Percentiles rank a stretch among this genome's conserved stretches.
Evolutionary conservation across 768 basidiomycete genomes (phyloP).

Genomic region (Sutorius australiensis): DNA sequence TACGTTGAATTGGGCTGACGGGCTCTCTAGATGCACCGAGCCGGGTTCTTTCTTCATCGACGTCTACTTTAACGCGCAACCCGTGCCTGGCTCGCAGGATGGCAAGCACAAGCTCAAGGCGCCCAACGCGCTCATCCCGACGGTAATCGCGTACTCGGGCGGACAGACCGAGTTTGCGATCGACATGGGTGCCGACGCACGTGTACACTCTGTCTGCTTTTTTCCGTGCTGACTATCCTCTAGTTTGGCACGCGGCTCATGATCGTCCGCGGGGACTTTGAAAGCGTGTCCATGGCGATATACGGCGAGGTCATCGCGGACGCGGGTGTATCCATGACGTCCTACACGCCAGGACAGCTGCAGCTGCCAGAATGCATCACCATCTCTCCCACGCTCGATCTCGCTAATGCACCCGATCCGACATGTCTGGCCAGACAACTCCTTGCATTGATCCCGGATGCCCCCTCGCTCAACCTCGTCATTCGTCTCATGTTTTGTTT

Average conservation of each 20-base stretch:
- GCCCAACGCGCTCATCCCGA: slow-evolving; percentile 70
- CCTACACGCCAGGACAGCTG: slow-evolving; percentile 43
- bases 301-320: slow-evolving; percentile 56
- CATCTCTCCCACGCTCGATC: slow-evolving; percentile 54
- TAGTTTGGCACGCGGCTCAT: slow-evolving; percentile 75
- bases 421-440: slow-evolving; percentile 58
- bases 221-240: slow-evolving; percentile 2
- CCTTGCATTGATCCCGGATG: slow-evolving; percentile 55
- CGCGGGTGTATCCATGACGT: slow-evolving; percentile 28
- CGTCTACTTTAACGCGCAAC: slow-evolving; percentile 70
- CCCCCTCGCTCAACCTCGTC: slow-evolving; percentile 61
- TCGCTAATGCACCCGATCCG: slow-evolving; percentile 57
- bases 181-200: slow-evolving; percentile 66
- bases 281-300: slow-evolving; percentile 42
- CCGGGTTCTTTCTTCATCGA: slow-evolving; percentile 73
- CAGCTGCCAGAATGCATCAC: slow-evolving; percentile 34
- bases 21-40: slow-evolving; percentile 53
- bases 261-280: slow-evolving; percentile 75
- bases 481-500: slow-evolving; percentile 75
- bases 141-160: slow-evolving; percentile 67
- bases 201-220: slow-evolving; percentile 16
- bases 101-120: slow-evolving; percentile 58
- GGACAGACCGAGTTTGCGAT: slow-evolving; percentile 62
- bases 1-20: neutral
- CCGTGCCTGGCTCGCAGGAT: slow-evolving; percentile 40